Evolutionary conservation across 768 basidiomycete genomes (phyloP).

Genomic region (Coprinopsis cinerea): DNA sequence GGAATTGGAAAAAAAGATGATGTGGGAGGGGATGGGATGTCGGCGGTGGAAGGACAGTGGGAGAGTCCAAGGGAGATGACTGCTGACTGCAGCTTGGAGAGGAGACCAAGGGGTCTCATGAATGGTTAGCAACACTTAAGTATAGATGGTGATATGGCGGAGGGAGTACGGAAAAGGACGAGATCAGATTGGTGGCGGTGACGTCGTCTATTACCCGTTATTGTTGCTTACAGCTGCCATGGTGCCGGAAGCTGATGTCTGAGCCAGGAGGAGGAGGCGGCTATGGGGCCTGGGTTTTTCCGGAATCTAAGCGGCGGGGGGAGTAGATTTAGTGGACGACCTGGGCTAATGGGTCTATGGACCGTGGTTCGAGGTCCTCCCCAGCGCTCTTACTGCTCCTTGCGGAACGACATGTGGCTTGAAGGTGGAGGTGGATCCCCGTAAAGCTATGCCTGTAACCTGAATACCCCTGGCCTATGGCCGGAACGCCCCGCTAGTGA

Average conservation of each 20-base stretch:
- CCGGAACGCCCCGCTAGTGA: no score
- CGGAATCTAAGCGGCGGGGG: slow-evolving; percentile 2
- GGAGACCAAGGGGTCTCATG: not conserved
- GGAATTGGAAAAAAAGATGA: slow-evolving; percentile 3
- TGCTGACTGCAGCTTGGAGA: no score
- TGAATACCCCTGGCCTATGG: no score
- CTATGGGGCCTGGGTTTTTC: slow-evolving; percentile 7
- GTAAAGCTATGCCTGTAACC: no score
- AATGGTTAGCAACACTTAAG: slow-evolving; percentile 10
- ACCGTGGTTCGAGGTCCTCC: not conserved
- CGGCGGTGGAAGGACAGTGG: no score
- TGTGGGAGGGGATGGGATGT: no score
- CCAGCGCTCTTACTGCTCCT: not conserved
- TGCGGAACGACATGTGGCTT: no score
- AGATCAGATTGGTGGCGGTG: slow-evolving; percentile 22
- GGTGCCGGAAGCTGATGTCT: no score
- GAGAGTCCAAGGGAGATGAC: no score
- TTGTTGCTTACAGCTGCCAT: no score
- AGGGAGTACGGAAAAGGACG: slow-evolving; percentile 1
- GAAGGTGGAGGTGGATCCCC: no score
- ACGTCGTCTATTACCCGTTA: slow-evolving; percentile 20
- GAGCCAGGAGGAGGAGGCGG: no score
- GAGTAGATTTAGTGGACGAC: not conserved
- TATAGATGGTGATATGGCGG: slow-evolving; percentile 2
- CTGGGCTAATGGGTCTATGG: not conserved